Evolutionary conservation across 2,329 filamentous ascomycete genomes (phyloP).

Genomic region (Elsinoe necatrix): DNA sequence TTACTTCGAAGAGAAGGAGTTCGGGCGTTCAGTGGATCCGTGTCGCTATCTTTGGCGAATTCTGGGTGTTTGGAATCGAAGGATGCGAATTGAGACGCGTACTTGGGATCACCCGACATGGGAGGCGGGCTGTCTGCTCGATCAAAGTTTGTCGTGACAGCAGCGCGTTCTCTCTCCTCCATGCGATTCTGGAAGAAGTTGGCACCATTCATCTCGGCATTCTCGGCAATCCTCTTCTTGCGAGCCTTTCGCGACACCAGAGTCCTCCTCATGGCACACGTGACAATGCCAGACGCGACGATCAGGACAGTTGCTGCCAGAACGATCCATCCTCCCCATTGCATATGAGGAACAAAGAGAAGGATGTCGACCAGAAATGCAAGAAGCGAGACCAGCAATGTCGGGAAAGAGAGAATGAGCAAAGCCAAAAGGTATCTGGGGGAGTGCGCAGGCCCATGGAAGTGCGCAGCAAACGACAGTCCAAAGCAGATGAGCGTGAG

Average conservation of each 20-base stretch:
- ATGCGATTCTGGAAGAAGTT: conserved; percentile 62
- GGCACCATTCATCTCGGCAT: conserved; percentile 93
- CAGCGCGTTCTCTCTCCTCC: conserved; percentile 29
- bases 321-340: conserved; percentile 91
- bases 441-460: conserved; percentile 82
- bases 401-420: conserved; percentile 78
- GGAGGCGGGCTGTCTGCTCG: conserved; percentile 48
- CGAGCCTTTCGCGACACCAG: conserved; percentile 87
- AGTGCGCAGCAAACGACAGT: conserved; percentile 71
- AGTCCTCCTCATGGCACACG: conserved; percentile 89
- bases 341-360: conserved; percentile 85
- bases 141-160: conserved; percentile 25
- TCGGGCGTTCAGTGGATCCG: conserved; percentile 58
- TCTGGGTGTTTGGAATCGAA: conserved; percentile 51
- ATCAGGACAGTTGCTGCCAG: conserved; percentile 82
- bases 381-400: conserved; percentile 71
- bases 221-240: conserved; percentile 82
- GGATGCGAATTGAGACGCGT: conserved; percentile 48
- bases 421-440: conserved; percentile 76
- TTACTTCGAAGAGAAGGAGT: conserved; percentile 48
- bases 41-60: conserved; percentile 48
- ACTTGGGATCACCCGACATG: conserved; percentile 45
- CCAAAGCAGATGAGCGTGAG: conserved; percentile 77
- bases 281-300: conserved; percentile 70
- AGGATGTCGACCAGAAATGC: conserved; percentile 91